Percentiles rank a stretch among this genome's conserved stretches.
Conservation (phyloP, 148 eudicot species). For the Linanthus parryae region DNA sequence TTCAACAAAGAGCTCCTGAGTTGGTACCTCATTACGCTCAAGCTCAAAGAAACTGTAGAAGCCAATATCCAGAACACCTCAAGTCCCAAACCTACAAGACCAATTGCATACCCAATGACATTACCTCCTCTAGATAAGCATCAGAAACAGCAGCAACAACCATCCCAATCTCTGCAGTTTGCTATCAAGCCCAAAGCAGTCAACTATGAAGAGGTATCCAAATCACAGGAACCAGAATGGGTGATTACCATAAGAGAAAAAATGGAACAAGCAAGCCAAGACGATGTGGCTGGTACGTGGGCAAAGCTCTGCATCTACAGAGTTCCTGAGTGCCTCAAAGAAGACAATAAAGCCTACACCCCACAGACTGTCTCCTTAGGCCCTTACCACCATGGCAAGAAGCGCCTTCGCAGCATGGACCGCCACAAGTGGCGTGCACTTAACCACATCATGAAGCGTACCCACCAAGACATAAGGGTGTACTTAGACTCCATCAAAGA, state of each 20-base stretch:
- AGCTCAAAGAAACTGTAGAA: slow-evolving; percentile 74
- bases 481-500: slow-evolving; percentile 56
- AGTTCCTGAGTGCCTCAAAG: slow-evolving; percentile 58
- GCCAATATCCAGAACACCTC: slow-evolving; percentile 33
- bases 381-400: slow-evolving; percentile 69
- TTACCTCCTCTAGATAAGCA: neutral
- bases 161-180: slow-evolving; percentile 17
- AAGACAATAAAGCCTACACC: slow-evolving; percentile 55
- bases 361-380: slow-evolving; percentile 79
- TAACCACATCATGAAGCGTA: slow-evolving; percentile 44
- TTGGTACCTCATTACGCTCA: slow-evolving; percentile 87
- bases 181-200: slow-evolving; percentile 16
- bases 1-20: slow-evolving; percentile 91
- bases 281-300: slow-evolving; percentile 53
- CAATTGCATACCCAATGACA: slow-evolving; percentile 19
- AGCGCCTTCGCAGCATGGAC: slow-evolving; percentile 52
- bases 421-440: slow-evolving; percentile 85
- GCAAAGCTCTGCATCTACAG: slow-evolving; percentile 59
- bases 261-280: slow-evolving; percentile 50
- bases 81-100: slow-evolving; percentile 6
- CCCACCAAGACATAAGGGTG: slow-evolving; percentile 31
- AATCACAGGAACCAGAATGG: slow-evolving; percentile 58
- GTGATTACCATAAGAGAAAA: slow-evolving; percentile 48
- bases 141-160: slow-evolving; percentile 16
- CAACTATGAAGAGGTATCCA: slow-evolving; percentile 13